Base-by-base conservation (phyloP, 2,329 filamentous ascomycete species). In the Alternaria gansuensis region DNA sequence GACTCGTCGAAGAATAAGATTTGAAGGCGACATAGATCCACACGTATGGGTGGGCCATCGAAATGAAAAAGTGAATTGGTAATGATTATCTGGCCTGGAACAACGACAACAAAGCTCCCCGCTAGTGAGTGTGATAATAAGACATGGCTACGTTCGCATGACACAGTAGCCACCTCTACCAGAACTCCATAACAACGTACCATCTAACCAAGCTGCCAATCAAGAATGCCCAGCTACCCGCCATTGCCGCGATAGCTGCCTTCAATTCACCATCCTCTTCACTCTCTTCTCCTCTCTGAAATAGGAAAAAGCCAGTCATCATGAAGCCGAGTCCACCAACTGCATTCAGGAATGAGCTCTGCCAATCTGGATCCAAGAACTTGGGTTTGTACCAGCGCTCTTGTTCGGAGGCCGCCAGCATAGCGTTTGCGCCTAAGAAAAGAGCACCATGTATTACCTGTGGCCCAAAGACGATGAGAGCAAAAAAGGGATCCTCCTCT, bases 301-400 rank as follows among this genome's bases (percentile, higher is more conserved):
- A 69, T 17, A 72, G 36, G 11, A 73, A 69, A 7, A 74, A 51
- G 3, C 72, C 72, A 2, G 66, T 57, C 56, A 73, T 56, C 72
- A 71, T 71, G 29, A 74, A 73, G 2, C 68, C 63, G 34, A 73
- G 65, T 0, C 72, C 72, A 23, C 70, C 71, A 4, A 69, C 31
- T 0, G 68, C 57, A 29, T 73, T 74, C 6, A 73, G 39, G 23
- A 71, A 63, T 0, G 71, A 66, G 1, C 71, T 69, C 29, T 67
- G 63, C 72, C 72, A 74, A 26, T 72, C 69, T 0, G 69, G 57
- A 44, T 72, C 58, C 9, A 24, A 39, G 17, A 65, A 23, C 26
- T 68, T 73, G 0, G 69, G 69, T n/a, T 60, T 63, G 45, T 63
- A 73, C 72, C 72, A 74, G 17, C 49, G 59, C 8, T 73, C 63